Conservation (phyloP, 2,329 filamentous ascomycete genomes). For the Sporothrix curviconia region DNA sequence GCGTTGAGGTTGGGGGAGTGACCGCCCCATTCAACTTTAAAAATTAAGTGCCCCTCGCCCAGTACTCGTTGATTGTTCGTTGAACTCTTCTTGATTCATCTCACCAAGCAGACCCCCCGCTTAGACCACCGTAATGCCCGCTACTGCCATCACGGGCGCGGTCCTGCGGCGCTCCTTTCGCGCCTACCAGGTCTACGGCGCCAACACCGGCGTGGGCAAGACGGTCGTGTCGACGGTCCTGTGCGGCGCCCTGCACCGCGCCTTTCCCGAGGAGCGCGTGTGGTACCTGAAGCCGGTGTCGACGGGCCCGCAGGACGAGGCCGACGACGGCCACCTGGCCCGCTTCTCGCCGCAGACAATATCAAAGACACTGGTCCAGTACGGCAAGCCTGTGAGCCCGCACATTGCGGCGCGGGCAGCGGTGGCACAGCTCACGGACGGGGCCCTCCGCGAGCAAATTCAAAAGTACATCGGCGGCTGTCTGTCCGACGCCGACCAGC, state of each 20-base stretch:
- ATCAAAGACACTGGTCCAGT: conserved; percentile 52
- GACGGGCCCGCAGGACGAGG: conserved; percentile 56
- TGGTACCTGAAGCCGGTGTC: conserved; percentile 74
- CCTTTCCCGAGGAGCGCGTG: conserved; percentile 35
- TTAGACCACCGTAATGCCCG: conserved; percentile 2
- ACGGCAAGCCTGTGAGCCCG: conserved; percentile 67
- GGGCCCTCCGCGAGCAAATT: neutral
- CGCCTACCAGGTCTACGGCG: conserved; percentile 70
- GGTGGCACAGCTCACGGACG: neutral
- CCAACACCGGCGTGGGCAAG: conserved; percentile 81
- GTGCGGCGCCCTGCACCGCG: conserved; percentile 49
- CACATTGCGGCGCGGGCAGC: conserved; percentile 36
- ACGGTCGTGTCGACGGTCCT: conserved; percentile 71
- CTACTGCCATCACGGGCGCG: conserved; percentile 22
- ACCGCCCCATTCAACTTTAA: too few species aligned
- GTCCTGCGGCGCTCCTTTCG: conserved; percentile 63
- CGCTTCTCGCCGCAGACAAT: conserved; percentile 9
- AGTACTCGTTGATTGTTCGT: too few species aligned
- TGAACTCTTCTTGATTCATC: too few species aligned
- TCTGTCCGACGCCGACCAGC: too few species aligned
- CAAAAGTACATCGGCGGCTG: conserved; percentile 43
- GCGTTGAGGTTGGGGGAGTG: neutral
- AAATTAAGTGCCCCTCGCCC: too few species aligned
- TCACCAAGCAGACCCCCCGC: too few species aligned
- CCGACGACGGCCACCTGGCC: conserved; percentile 8